A percentile compares a stretch with the other conserved stretches of the same genome.
Conservation (phyloP, 805 yeast genomes). For the Saccharomycopsis vini region DNA sequence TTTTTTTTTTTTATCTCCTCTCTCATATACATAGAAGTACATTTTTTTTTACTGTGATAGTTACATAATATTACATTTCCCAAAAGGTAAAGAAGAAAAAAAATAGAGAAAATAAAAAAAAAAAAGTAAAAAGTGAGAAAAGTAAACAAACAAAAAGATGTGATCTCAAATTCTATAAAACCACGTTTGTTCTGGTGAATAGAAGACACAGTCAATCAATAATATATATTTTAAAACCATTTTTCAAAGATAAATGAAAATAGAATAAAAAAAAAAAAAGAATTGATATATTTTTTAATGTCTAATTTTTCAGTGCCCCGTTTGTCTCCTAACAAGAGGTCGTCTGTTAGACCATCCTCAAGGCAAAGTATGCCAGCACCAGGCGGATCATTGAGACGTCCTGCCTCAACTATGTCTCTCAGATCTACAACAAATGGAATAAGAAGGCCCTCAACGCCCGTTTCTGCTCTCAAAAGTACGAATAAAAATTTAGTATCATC, state of each 20-base stretch:
- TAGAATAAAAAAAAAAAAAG: not conserved
- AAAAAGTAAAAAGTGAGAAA: too few species aligned
- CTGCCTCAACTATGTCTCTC: slow-evolving; percentile 15
- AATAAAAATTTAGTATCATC: slow-evolving; percentile 8
- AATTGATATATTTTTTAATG: not conserved
- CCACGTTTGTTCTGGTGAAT: too few species aligned
- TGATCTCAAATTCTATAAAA: too few species aligned
- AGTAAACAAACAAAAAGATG: too few species aligned
- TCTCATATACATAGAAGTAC: too few species aligned
- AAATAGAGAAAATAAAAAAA: too few species aligned
- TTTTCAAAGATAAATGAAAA: not conserved
- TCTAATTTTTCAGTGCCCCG: slow-evolving; percentile 6
- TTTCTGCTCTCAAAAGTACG: not conserved
- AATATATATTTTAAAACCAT: too few species aligned
- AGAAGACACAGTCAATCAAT: too few species aligned
- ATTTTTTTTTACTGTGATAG: too few species aligned
- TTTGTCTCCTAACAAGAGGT: slow-evolving; percentile 10
- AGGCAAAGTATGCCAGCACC: not conserved
- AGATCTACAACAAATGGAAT: slow-evolving; percentile 9
- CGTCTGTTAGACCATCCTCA: not conserved
- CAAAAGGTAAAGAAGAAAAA: too few species aligned
- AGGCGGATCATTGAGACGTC: slow-evolving; percentile 10
- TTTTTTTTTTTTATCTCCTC: too few species aligned
- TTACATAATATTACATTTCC: too few species aligned
- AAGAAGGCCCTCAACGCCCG: slow-evolving; percentile 16